Conservation (phyloP, 768 basidiomycete genomes). For the Cyclocybe aegerita region DNA sequence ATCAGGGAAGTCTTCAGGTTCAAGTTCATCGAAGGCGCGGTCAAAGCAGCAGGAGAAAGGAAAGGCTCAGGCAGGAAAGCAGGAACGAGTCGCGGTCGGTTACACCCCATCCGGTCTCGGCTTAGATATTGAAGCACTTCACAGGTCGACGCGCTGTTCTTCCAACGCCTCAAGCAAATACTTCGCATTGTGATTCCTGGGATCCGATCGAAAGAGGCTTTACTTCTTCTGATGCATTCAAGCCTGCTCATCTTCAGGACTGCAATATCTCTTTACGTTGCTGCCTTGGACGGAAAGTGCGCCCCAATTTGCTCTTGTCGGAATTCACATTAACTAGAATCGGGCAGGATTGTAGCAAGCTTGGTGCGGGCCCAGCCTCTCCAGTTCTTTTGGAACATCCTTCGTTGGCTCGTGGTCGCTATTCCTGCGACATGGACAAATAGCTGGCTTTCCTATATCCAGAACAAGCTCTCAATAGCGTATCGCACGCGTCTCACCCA, state of each 20-base stretch:
- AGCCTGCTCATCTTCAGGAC: slow-evolving; percentile 87
- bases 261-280: slow-evolving; percentile 91
- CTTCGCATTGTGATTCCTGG: slow-evolving; percentile 88
- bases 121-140: background rate
- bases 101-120: background rate
- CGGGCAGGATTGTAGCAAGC: slow-evolving; percentile 84
- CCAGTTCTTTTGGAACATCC: slow-evolving; percentile 81
- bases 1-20: slow-evolving; percentile 35
- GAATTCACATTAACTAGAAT: background rate
- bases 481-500: slow-evolving; percentile 85
- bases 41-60: slow-evolving; percentile 35
- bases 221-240: slow-evolving; percentile 86
- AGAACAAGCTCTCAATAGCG: slow-evolving; percentile 89
- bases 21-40: slow-evolving; percentile 18
- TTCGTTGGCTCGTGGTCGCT: slow-evolving; percentile 88
- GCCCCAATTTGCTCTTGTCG: slow-evolving; percentile 21
- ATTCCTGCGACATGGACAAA: slow-evolving; percentile 93
- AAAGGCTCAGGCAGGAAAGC: slow-evolving; percentile 36
- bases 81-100: slow-evolving; percentile 67
- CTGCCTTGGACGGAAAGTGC: slow-evolving; percentile 88
- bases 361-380: slow-evolving; percentile 83
- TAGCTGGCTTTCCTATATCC: slow-evolving; percentile 89
- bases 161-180: slow-evolving; percentile 72
- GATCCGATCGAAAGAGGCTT: slow-evolving; percentile 81
- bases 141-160: slow-evolving; percentile 92